Conservation (phyloP, 352 stramenopile genomes). For the Pythium phragmitis region DNA sequence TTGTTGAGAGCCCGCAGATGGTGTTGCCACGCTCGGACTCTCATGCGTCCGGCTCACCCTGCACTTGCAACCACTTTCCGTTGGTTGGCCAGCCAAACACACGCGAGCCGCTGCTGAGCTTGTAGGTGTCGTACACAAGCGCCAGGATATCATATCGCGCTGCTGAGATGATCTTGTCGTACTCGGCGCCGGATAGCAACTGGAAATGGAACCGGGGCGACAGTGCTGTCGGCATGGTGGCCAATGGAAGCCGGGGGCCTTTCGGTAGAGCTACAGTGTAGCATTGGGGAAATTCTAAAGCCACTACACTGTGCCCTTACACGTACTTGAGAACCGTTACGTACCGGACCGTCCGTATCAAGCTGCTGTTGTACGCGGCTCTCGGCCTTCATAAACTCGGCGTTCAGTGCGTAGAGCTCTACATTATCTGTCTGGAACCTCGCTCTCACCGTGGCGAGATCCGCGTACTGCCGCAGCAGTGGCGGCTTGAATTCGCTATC, state of each 20-base stretch:
- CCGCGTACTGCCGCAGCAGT: constrained; percentile 44
- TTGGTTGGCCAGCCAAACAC: too few relatives aligned
- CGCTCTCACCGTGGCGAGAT: constrained; percentile 46
- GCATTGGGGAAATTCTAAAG: too few relatives aligned
- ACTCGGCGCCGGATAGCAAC: constrained; percentile 34
- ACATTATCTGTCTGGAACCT: constrained; percentile 51
- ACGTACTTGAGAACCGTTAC: not conserved
- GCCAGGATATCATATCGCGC: constrained; percentile 50
- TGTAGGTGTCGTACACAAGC: constrained; percentile 43
- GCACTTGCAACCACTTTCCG: too few relatives aligned
- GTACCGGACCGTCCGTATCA: constrained; percentile 36
- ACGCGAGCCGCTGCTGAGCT: constrained; percentile 44
- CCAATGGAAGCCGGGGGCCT: too few relatives aligned
- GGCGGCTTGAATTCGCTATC: constrained; percentile 1
- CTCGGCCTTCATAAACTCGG: constrained; percentile 44
- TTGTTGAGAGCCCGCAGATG: too few relatives aligned
- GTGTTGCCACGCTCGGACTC: not conserved
- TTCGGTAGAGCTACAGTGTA: too few relatives aligned
- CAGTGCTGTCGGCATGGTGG: not conserved
- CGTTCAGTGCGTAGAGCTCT: constrained; percentile 38
- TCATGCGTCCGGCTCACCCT: constrained; percentile 21
- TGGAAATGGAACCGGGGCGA: constrained; percentile 37
- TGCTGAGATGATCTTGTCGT: constrained; percentile 43
- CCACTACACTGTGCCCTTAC: too few relatives aligned
- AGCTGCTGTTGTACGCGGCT: constrained; percentile 58